Conservation (phyloP, 805 yeast genomes). For the Cyberlindnera mycetangii region DNA sequence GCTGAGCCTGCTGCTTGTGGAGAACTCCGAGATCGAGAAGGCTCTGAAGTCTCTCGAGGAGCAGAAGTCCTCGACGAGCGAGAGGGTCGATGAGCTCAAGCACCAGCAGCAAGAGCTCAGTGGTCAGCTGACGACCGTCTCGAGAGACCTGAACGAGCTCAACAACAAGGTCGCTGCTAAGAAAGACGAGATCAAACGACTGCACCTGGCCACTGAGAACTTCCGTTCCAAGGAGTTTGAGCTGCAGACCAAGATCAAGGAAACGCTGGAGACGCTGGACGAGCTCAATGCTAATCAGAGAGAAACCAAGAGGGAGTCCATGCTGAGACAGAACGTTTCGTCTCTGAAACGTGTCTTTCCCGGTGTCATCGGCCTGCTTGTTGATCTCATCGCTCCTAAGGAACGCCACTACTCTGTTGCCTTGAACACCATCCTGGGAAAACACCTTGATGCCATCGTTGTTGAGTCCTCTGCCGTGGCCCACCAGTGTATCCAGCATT, state of each 20-base stretch:
- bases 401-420: slow-evolving; percentile 72
- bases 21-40: slow-evolving; percentile 40
- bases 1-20: slow-evolving; percentile 38
- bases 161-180: slow-evolving; percentile 38
- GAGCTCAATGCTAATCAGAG: slow-evolving; percentile 75
- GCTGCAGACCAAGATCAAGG: slow-evolving; percentile 61
- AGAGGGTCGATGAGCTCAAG: slow-evolving; percentile 35
- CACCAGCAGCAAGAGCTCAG: slow-evolving; percentile 31
- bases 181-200: slow-evolving; percentile 37
- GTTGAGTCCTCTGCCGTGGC: slow-evolving; percentile 74
- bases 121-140: slow-evolving; percentile 20
- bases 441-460: slow-evolving; percentile 74
- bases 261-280: slow-evolving; percentile 56
- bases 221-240: slow-evolving; percentile 49
- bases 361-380: slow-evolving; percentile 78
- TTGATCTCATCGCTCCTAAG: slow-evolving; percentile 76
- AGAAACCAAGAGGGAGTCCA: slow-evolving; percentile 68
- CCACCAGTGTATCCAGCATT: slow-evolving; percentile 68
- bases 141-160: slow-evolving; percentile 28
- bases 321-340: slow-evolving; percentile 68
- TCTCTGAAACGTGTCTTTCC: slow-evolving; percentile 73
- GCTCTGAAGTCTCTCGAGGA: slow-evolving; percentile 37
- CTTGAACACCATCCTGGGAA: slow-evolving; percentile 73
- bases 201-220: slow-evolving; percentile 39
- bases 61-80: slow-evolving; percentile 34